Conservation (phyloP, 176 grass and related monocot species). For the Aechmea fasciata region DNA sequence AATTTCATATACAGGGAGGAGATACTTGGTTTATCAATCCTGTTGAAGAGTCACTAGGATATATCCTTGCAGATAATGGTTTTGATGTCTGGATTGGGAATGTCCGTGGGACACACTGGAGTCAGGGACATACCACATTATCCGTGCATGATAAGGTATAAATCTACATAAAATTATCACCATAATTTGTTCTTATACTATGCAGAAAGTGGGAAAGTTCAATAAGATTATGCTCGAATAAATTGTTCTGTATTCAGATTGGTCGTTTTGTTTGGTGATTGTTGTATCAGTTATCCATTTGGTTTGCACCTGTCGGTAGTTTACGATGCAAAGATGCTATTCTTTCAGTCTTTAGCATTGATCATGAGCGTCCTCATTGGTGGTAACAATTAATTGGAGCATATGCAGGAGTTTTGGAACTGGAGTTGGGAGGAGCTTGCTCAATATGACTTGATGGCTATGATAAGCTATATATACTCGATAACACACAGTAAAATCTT, state of each 20-base stretch:
- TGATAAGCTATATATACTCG: conserved; percentile 64
- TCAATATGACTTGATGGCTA: conserved; percentile 71
- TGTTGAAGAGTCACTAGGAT: conserved; percentile 62
- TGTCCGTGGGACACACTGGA: conserved; percentile 76
- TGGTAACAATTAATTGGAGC: not conserved
- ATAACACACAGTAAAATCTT: conserved; percentile 58
- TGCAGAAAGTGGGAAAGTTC: not conserved
- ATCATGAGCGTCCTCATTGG: not conserved
- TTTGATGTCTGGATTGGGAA: conserved; percentile 98
- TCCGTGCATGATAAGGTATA: conserved; percentile 80
- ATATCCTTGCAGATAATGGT: conserved; percentile 89
- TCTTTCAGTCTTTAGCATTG: not conserved
- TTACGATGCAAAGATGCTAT: not conserved
- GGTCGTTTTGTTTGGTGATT: not conserved
- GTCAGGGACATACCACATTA: conserved; percentile 62
- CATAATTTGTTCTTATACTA: not conserved
- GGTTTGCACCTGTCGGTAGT: not conserved
- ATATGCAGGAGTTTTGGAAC: conserved; percentile 81
- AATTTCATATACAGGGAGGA: conserved; percentile 49
- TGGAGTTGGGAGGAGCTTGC: conserved; percentile 98
- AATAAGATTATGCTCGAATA: too few species aligned
- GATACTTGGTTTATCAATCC: conserved; percentile 91
- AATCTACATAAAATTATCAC: not conserved
- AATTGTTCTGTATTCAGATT: not conserved
- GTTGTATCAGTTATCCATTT: not conserved